Evolutionary conservation across 306 rosid genomes (phyloP).

Genomic region (Clitoria ternatea): DNA sequence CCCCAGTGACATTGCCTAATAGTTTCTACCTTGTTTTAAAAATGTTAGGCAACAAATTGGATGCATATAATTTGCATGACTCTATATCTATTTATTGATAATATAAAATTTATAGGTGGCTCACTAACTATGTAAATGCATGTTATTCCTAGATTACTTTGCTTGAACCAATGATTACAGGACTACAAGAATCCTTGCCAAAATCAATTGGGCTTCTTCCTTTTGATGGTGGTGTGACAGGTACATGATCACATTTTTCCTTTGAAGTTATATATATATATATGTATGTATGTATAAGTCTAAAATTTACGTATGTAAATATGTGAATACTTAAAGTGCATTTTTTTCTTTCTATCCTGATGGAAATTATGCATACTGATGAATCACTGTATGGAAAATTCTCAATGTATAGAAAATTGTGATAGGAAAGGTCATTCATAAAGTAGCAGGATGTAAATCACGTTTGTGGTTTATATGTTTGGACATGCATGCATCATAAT

Average conservation of each 20-base stretch:
- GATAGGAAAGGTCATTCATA: background rate
- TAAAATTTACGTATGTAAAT: no score
- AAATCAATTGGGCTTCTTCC: constrained; percentile 95
- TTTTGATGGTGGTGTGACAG: constrained; percentile 94
- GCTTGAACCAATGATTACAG: constrained; percentile 88
- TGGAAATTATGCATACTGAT: background rate
- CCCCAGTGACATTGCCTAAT: background rate
- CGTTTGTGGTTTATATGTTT: background rate
- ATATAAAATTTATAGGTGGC: background rate
- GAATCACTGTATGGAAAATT: background rate
- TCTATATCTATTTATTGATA: background rate
- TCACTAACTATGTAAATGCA: constrained; percentile 18
- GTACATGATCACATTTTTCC: constrained; percentile 37
- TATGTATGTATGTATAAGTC: no score
- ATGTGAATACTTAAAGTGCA: background rate
- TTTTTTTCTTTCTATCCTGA: constrained; percentile 1
- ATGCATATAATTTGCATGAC: constrained; percentile 4
- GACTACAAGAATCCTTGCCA: constrained; percentile 91
- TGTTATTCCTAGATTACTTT: constrained; percentile 61
- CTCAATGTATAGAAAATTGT: background rate
- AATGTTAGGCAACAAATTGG: background rate
- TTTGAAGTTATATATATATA: no score
- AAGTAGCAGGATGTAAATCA: background rate
- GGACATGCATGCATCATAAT: background rate
- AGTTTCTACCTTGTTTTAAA: background rate